A percentile compares a stretch with the other conserved stretches of the same genome.
Evolutionary conservation across 2,329 filamentous ascomycete species (phyloP).

Genomic region (Phaeophleospora eucalypticola): DNA sequence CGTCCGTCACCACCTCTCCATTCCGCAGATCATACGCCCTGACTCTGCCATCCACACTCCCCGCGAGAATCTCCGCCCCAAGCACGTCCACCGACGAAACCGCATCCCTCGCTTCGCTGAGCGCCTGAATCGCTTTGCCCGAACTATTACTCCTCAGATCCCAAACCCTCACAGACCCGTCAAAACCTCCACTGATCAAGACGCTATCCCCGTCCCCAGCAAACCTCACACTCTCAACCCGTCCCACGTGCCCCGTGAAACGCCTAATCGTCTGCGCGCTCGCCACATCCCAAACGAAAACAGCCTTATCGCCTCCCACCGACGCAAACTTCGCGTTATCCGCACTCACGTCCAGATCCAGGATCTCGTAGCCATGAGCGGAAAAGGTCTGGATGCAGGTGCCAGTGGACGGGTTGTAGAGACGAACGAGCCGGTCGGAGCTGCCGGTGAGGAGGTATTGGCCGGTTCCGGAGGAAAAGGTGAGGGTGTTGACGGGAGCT

Average conservation of each 20-base stretch:
- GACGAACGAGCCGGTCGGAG: conserved; percentile 76
- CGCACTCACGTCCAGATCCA: conserved; percentile 66
- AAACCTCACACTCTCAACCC: conserved; percentile 76
- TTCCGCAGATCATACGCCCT: conserved; percentile 77
- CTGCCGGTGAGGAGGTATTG: conserved; percentile 73
- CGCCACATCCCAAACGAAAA: conserved; percentile 93
- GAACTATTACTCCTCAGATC: conserved; percentile 56
- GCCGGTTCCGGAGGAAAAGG: conserved; percentile 47
- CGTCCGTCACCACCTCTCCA: conserved; percentile 67
- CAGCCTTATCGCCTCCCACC: conserved; percentile 82
- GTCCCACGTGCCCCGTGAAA: conserved; percentile 61
- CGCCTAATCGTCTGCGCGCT: conserved; percentile 72
- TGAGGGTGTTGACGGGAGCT: conserved; percentile 44
- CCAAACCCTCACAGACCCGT: conserved; percentile 57
- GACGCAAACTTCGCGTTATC: conserved; percentile 84
- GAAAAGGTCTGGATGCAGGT: conserved; percentile 79
- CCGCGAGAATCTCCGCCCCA: conserved; percentile 59
- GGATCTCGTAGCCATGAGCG: conserved; percentile 87
- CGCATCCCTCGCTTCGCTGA: conserved; percentile 69
- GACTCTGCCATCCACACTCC: conserved; percentile 80
- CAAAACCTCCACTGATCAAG: conserved; percentile 68
- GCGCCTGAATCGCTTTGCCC: conserved; percentile 65
- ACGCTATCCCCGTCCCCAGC: conserved; percentile 65
- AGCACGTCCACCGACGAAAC: conserved; percentile 46
- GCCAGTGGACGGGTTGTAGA: conserved; percentile 66